Conservation (phyloP, 768 basidiomycete genomes). For the Lentinula edodes region DNA sequence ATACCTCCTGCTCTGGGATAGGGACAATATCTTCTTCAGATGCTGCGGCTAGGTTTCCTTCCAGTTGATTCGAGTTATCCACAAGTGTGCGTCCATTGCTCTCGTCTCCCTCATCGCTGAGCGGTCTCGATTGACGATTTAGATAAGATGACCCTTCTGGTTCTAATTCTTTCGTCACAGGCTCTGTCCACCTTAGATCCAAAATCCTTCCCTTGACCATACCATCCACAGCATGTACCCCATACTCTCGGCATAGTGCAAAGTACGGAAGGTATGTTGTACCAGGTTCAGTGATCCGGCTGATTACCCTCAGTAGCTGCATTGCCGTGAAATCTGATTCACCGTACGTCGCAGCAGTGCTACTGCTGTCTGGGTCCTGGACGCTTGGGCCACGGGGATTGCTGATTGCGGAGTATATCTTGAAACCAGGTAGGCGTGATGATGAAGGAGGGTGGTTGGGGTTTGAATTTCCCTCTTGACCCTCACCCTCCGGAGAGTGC, state of each 20-base stretch:
- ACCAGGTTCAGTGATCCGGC: constrained; percentile 60
- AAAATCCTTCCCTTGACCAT: constrained; percentile 77
- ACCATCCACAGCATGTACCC: constrained; percentile 77
- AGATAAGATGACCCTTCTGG: constrained; percentile 22
- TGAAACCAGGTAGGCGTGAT: constrained; percentile 38
- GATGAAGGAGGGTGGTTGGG: constrained; percentile 30
- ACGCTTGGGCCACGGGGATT: constrained; percentile 14
- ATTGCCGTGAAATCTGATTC: constrained; percentile 69
- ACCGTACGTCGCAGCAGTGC: constrained; percentile 39
- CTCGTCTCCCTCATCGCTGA: constrained; percentile 17
- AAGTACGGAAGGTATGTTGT: constrained; percentile 73
- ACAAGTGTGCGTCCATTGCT: constrained; percentile 40
- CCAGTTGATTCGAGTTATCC: constrained; percentile 26
- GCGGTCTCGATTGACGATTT: constrained; percentile 13
- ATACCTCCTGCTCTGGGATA: constrained; percentile 32
- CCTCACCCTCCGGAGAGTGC: constrained; percentile 21
- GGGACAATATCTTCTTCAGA: constrained; percentile 44
- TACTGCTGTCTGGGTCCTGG: constrained; percentile 22
- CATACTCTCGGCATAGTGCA: constrained; percentile 76
- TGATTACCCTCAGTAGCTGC: constrained; percentile 80
- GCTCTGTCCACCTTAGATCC: constrained; percentile 73
- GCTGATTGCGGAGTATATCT: constrained; percentile 45
- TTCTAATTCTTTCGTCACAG: constrained; percentile 49
- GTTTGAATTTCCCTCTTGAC: constrained; percentile 22
- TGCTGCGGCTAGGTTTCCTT: constrained; percentile 17